Evolutionary conservation across 2,329 filamentous ascomycete genomes (phyloP).

Genomic region (Microcyclosporella mali): DNA sequence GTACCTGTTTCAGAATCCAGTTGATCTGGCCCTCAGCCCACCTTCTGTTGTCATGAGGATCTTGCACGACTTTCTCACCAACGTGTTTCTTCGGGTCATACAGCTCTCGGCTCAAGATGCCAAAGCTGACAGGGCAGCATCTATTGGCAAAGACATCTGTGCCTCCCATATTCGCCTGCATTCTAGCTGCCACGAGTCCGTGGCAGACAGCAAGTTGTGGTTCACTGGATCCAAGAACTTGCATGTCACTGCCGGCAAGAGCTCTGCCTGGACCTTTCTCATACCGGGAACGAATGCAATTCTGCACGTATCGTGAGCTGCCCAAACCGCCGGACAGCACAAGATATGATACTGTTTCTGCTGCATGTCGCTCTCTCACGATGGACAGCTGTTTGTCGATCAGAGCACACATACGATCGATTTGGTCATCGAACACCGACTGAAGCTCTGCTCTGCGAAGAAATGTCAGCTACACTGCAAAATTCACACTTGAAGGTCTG

Average conservation of each 20-base stretch:
- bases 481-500: too few relatives aligned
- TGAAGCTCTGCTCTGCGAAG: conserved; percentile 12
- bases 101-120: neutral
- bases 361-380: conserved; percentile 27
- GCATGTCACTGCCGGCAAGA: conserved; percentile 15
- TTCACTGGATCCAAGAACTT: conserved; percentile 27
- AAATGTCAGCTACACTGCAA: neutral
- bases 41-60: neutral
- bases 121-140: neutral
- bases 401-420: conserved; percentile 31
- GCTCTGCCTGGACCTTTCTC: conserved; percentile 5
- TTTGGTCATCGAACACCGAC: conserved; percentile 33
- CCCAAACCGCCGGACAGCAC: conserved; percentile 41
- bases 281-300: conserved; percentile 32
- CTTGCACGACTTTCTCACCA: neutral
- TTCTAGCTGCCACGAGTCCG: conserved; percentile 10
- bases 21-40: neutral
- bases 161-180: conserved; percentile 1
- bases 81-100: neutral
- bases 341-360: conserved; percentile 31
- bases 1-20: neutral
- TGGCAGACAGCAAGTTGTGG: conserved; percentile 7
- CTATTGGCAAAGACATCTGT: neutral
- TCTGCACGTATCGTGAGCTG: conserved; percentile 39
- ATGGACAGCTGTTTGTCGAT: conserved; percentile 32